phyloP scores from a whole-genome alignment of 352 stramenopile species.

The Globisporangium solare region DNA sequence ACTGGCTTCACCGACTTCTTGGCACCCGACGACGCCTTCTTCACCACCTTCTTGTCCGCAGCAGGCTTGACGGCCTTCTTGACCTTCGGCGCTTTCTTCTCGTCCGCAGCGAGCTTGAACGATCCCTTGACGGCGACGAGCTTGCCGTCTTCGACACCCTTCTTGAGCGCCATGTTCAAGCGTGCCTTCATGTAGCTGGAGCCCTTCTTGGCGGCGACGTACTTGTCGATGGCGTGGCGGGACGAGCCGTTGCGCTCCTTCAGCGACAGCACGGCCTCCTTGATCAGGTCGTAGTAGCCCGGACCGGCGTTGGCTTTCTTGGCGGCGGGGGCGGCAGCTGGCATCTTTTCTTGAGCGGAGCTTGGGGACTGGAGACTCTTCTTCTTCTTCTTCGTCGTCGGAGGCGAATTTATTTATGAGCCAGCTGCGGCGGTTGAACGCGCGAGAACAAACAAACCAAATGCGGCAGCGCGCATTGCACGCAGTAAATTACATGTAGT shows the following conservation, averaged over 20 bases:
- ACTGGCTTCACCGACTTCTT: slow-evolving; percentile 21
- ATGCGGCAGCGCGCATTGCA: neutral
- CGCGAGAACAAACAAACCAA: neutral
- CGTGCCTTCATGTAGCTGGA: slow-evolving; percentile 71
- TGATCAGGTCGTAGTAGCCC: slow-evolving; percentile 91
- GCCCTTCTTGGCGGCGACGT: slow-evolving; percentile 85
- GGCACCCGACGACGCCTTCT: slow-evolving; percentile 39
- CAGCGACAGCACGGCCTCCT: slow-evolving; percentile 88
- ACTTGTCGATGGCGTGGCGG: slow-evolving; percentile 93
- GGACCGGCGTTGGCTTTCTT: slow-evolving; percentile 66
- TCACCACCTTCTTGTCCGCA: slow-evolving; percentile 50
- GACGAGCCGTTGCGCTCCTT: slow-evolving; percentile 91
- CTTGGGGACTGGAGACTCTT: slow-evolving; percentile 12
- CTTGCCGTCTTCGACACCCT: slow-evolving; percentile 83
- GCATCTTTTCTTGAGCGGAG: slow-evolving; percentile 36
- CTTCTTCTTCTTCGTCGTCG: slow-evolving; percentile 17
- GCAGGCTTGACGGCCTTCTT: slow-evolving; percentile 29
- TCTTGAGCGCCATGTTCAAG: slow-evolving; percentile 89
- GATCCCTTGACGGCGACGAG: slow-evolving; percentile 92
- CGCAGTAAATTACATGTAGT: slow-evolving; percentile 6
- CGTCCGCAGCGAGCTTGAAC: slow-evolving; percentile 91
- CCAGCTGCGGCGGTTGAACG: slow-evolving; percentile 2
- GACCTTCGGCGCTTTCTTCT: slow-evolving; percentile 78
- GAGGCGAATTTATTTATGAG: slow-evolving; percentile 41
- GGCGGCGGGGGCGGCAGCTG: slow-evolving; percentile 24